Base-by-base conservation (phyloP, 176 grass and related monocot genomes). In the Metroxylon sagu region DNA sequence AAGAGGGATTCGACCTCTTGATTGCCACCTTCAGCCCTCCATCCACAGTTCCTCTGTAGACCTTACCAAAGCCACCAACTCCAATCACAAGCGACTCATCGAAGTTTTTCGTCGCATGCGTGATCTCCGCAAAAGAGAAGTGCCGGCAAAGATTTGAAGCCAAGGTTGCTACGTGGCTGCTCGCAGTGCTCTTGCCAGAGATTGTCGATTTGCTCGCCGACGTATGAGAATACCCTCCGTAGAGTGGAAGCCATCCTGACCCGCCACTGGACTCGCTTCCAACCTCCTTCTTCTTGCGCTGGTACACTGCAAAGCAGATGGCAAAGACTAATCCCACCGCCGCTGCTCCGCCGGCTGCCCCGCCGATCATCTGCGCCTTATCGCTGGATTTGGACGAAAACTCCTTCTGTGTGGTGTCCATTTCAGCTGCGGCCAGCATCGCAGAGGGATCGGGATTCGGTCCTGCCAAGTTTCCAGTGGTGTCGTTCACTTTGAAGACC, bases 51-150 rank as follows among this genome's bases (percentile, higher is more conserved):
- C 59, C 59, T 39, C 19, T 48, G 30, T 61, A 61, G 30, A 61
- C 59, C 19, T 61, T 61, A 17, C 59, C 59, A 17, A 61, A 61
- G 7, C 59, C 59, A 0, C 59, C 29, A 16, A 61, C 59, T 31
- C 59, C 59, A 17, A 61, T 61, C 17, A 61, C 59, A 7, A 61
- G 59, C 3, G 59, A 61, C 59, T 61, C 59, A 30, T 61, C 59
- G 17, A 61, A 61, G 59, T 26, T 61, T 29, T 19, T 61, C 3
- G 59, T 61, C 4, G 59, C 59, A 28, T 48, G 18, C 26, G 39
- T 61, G 59, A 61, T 61, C 29, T 61, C 59, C 0, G 30, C 29
- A 30, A 61, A 61, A 5, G 59, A 61, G 59, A 61, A 61, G 12
- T 61, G 29, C 28, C 59, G 7, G 30, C 30, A 48, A 7, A 39